Evolutionary conservation across 1,139 yeast genomes (phyloP).

Genomic region (Magnusiomyces magnusii): DNA sequence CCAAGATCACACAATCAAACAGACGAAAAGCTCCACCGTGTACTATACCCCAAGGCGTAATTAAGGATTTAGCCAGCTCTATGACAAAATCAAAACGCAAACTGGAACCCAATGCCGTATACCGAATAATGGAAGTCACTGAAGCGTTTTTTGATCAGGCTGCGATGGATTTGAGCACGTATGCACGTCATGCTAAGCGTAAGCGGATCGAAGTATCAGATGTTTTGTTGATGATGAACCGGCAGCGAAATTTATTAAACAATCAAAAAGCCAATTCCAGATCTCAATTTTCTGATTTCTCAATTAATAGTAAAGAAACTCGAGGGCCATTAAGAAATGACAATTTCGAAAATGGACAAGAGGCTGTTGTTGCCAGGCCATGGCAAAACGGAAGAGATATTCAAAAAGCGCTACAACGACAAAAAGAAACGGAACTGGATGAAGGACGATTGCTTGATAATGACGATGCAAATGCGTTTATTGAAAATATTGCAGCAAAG

Average conservation of each 20-base stretch:
- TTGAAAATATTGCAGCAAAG: slow-evolving; percentile 22
- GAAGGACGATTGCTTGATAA: not conserved
- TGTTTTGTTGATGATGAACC: slow-evolving; percentile 25
- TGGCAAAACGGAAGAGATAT: not conserved
- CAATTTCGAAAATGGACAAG: not conserved
- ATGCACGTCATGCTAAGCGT: slow-evolving; percentile 28
- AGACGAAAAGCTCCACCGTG: slow-evolving; percentile 14
- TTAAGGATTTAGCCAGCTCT: slow-evolving; percentile 23
- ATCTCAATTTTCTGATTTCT: not conserved
- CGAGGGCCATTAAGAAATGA: not conserved
- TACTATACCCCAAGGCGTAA: slow-evolving; percentile 22
- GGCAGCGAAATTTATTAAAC: slow-evolving; percentile 22
- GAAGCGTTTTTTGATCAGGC: slow-evolving; percentile 27
- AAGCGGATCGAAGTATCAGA: slow-evolving; percentile 28
- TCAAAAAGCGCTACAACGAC: not conserved
- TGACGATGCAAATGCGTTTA: slow-evolving; percentile 14
- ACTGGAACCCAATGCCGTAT: slow-evolving; percentile 24
- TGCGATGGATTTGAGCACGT: slow-evolving; percentile 26
- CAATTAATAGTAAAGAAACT: not conserved
- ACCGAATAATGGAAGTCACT: slow-evolving; percentile 24
- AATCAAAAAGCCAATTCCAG: not conserved
- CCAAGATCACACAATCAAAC: not conserved
- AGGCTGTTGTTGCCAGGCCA: not conserved
- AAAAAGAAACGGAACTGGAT: not conserved
- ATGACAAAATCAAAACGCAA: slow-evolving; percentile 15